Evolutionary conservation across 768 basidiomycete species (phyloP).

Genomic region (Suillus luteus): DNA sequence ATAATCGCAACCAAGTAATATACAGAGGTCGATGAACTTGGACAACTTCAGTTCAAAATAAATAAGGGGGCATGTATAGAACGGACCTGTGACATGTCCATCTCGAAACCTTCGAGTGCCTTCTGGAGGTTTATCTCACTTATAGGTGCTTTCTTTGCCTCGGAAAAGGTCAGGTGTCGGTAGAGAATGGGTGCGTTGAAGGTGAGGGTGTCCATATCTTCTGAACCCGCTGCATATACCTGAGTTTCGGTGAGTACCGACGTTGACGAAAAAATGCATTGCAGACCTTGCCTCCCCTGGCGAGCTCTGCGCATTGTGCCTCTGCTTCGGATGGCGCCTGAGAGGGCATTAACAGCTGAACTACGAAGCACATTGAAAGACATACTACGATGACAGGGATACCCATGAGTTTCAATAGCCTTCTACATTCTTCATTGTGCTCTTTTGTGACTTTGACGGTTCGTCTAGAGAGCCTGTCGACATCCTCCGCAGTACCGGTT

Average conservation of each 20-base stretch:
- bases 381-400: slow-evolving; percentile 92
- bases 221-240: slow-evolving; percentile 97
- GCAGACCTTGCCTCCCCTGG: slow-evolving; percentile 86
- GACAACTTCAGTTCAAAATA: neutral
- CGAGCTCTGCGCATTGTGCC: slow-evolving; percentile 97
- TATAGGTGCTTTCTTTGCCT: slow-evolving; percentile 96
- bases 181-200: slow-evolving; percentile 90
- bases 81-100: slow-evolving; percentile 86
- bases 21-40: slow-evolving; percentile 95
- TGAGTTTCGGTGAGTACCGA: slow-evolving; percentile 29
- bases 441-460: slow-evolving; percentile 94
- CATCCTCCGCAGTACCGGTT: slow-evolving; percentile 88
- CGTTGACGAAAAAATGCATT: neutral
- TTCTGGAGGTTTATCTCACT: slow-evolving; percentile 84
- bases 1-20: slow-evolving; percentile 97
- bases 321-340: slow-evolving; percentile 99
- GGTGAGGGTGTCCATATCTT: slow-evolving; percentile 99
- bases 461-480: slow-evolving; percentile 86
- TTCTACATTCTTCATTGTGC: slow-evolving; percentile 94
- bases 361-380: slow-evolving; percentile 16
- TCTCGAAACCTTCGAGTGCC: slow-evolving; percentile 85
- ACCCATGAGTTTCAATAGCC: slow-evolving; percentile 89
- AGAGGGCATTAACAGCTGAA: slow-evolving; percentile 1
- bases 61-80: neutral
- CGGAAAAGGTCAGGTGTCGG: slow-evolving; percentile 96